Evolutionary conservation across 495 filamentous ascomycete species (phyloP).

Genomic region (Choiromyces venosus): DNA sequence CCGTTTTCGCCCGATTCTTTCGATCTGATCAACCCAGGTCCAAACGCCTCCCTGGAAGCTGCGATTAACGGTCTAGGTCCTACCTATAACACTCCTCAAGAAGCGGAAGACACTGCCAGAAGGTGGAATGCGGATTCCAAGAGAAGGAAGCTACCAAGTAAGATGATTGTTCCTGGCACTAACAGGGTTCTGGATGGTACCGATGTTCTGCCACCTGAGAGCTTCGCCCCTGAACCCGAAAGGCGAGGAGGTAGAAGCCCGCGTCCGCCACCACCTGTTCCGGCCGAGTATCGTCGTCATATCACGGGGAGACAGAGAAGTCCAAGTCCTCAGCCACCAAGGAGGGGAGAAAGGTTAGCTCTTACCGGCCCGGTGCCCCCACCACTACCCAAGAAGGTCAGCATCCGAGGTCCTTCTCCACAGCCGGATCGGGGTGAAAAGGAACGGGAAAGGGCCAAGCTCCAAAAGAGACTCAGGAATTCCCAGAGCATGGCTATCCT

Average conservation of each 20-base stretch:
- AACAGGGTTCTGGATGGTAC: conserved; percentile 86
- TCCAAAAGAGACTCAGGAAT: conserved; percentile 31
- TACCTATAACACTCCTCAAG: conserved; percentile 5
- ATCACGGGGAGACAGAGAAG: conserved; percentile 29
- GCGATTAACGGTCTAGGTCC: conserved; percentile 14
- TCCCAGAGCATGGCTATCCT: conserved; percentile 36
- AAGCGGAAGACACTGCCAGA: conserved; percentile 18
- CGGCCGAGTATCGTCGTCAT: conserved; percentile 32
- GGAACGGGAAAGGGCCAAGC: conserved; percentile 13
- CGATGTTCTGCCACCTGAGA: conserved; percentile 83
- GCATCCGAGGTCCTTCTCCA: neutral
- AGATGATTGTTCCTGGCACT: conserved; percentile 72
- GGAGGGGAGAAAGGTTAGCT: conserved; percentile 33
- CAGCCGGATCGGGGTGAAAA: conserved; percentile 16
- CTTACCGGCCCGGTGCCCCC: conserved; percentile 26
- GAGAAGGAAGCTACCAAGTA: conserved; percentile 40
- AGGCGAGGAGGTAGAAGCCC: conserved; percentile 50
- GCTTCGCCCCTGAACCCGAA: conserved; percentile 92
- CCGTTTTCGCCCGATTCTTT: conserved; percentile 91
- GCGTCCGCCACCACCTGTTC: conserved; percentile 34
- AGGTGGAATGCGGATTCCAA: conserved; percentile 44
- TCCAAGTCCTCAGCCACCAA: conserved; percentile 33
- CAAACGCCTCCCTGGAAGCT: conserved; percentile 43
- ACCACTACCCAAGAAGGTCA: conserved; percentile 23
- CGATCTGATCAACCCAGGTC: conserved; percentile 62